phyloP scores from a whole-genome alignment of 2,329 filamentous ascomycete species.

The Cladophialophora chaetospira region DNA sequence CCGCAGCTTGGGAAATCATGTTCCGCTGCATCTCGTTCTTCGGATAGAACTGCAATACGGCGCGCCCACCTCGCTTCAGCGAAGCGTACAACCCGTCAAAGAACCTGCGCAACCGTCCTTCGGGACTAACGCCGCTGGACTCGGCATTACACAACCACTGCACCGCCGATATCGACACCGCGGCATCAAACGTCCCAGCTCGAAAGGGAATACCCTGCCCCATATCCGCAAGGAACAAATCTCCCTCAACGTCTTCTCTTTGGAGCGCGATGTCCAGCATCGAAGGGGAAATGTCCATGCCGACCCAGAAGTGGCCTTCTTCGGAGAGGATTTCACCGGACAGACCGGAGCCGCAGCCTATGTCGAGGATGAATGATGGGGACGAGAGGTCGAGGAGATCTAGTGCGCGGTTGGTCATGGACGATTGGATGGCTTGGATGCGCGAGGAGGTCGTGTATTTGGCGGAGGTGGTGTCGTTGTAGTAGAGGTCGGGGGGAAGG shows the following conservation, averaged over 20 bases:
- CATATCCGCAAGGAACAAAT: constrained; percentile 91
- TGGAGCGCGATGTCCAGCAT: constrained; percentile 97
- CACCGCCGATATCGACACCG: constrained; percentile 92
- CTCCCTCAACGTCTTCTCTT: constrained; percentile 79
- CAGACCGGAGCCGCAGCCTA: constrained; percentile 94
- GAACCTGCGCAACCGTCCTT: constrained; percentile 77
- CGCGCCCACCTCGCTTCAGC: constrained; percentile 78
- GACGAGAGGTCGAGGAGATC: constrained; percentile 79
- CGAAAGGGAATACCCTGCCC: constrained; percentile 95
- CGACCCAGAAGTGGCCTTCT: constrained; percentile 90
- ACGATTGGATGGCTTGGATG: constrained; percentile 91
- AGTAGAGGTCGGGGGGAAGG: constrained; percentile 95
- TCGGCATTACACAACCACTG: constrained; percentile 99
- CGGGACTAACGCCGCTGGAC: constrained; percentile 63
- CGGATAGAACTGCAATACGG: constrained; percentile 97
- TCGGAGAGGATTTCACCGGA: constrained; percentile 90
- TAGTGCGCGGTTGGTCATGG: constrained; percentile 91
- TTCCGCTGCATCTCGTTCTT: constrained; percentile 89
- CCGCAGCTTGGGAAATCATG: constrained; percentile 89
- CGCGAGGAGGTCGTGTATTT: constrained; percentile 97
- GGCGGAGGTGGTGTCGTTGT: constrained; percentile 90
- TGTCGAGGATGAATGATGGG: constrained; percentile 87
- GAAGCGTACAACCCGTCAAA: constrained; percentile 91
- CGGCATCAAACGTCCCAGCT: constrained; percentile 88
- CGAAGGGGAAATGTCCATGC: constrained; percentile 91